A percentile compares a stretch with the other conserved stretches of the same genome.
Evolutionary conservation across 2,329 filamentous ascomycete species (phyloP).

Genomic region (Aphanoascus verrucosus): DNA sequence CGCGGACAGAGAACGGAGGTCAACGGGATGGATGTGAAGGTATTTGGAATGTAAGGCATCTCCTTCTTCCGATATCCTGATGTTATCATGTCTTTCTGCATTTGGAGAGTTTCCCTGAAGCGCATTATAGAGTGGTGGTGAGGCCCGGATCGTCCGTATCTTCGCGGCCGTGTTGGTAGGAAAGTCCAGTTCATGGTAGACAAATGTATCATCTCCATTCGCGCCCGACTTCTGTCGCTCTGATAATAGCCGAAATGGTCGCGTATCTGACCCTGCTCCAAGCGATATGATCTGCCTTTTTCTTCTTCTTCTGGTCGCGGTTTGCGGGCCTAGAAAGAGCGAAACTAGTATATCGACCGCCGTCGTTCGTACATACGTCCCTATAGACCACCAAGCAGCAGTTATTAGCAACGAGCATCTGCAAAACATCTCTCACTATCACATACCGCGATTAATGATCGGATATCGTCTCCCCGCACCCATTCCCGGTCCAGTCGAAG

Average conservation of each 20-base stretch:
- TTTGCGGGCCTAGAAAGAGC: slow-evolving; percentile 50
- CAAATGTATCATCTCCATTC: slow-evolving; percentile 33
- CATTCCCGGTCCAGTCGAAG: not conserved
- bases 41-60: slow-evolving; percentile 38
- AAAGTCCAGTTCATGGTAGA: slow-evolving; percentile 93
- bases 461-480: slow-evolving; percentile 56
- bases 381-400: slow-evolving; percentile 34
- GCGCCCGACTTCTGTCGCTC: slow-evolving; percentile 24
- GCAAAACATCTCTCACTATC: not conserved
- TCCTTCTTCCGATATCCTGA: slow-evolving; percentile 30
- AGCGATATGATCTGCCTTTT: slow-evolving; percentile 76
- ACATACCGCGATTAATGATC: slow-evolving; percentile 79
- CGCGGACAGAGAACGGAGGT: slow-evolving; percentile 52
- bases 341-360: slow-evolving; percentile 70
- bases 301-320: slow-evolving; percentile 18
- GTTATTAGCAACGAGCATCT: not conserved
- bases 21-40: slow-evolving; percentile 53
- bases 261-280: slow-evolving; percentile 87
- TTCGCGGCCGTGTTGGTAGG: slow-evolving; percentile 60
- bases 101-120: slow-evolving; percentile 23
- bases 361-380: slow-evolving; percentile 82
- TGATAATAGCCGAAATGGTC: slow-evolving; percentile 64
- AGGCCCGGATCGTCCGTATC: slow-evolving; percentile 36
- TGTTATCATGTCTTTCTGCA: slow-evolving; percentile 21
- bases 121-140: slow-evolving; percentile 24